Evolutionary conservation across 176 grass and related monocot species (phyloP), one percentile per base, ranked within the genome.

Genomic region (Chloris gayana): DNA sequence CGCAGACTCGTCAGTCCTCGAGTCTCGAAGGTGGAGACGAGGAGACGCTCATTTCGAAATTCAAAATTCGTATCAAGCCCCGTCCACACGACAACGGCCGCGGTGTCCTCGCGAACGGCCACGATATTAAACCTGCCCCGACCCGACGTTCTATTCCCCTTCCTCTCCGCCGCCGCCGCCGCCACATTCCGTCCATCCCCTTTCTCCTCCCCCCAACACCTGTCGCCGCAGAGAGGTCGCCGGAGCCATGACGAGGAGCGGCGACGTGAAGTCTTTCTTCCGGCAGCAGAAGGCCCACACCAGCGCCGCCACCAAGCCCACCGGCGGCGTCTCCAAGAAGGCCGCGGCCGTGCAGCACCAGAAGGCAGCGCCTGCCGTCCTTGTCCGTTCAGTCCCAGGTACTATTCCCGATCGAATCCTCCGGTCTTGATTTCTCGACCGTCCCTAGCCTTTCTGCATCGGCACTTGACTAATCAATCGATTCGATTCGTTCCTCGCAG

Each of bases 221-320:
- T 1, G 7, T 27, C 53, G 1, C 38, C 14, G 24, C 14, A 44
- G 41, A 9, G 41, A 44, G 41, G 12, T 33, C 50, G 24, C 47
- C 33, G 14, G 64, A 76, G 73, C 76, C 71, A 89, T 89, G 82
- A 72, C 45, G 54, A 85, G 67, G 60, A 69, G 75, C 51, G 75
- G 61, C 42, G 84, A 77, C 72, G 22, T 93, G n/a, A 87, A 72
- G 87, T 69, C 77, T 45, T 93, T 93, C 91, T 93, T 87, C 78
- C 77, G 91, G 45, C 84, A 89, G 87, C 82, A 93, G 91, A 93
- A 93, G 80, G 65, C 78, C 22, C 34, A 44, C 50, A 14, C 80
- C 64, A 63, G 25, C 18, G 45, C 34, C 33, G 74, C 41, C 64
- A 37, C 73, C 73, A 84, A 79, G 81, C 63, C 80, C 77, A 87